These are phyloP conservation scores for Rubia peregrina DNA, from an alignment of 305 asterid species.

Conservation along the genomic window DNA sequence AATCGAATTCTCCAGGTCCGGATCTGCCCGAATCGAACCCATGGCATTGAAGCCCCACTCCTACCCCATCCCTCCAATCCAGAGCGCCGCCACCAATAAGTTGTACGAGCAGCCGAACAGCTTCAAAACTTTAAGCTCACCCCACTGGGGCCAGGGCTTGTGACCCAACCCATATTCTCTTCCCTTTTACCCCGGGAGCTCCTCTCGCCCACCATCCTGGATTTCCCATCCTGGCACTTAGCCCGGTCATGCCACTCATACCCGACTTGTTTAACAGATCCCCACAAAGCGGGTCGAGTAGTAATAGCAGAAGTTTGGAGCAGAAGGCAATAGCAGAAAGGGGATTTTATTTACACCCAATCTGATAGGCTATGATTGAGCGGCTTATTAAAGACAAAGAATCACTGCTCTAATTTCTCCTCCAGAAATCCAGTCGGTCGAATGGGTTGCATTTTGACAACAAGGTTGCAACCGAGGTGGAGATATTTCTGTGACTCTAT, in stretches of 20 bases:
- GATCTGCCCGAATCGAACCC: constrained; percentile 25
- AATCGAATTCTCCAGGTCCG: constrained; percentile 48
- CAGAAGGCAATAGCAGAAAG: too few species aligned
- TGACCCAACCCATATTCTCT: constrained; percentile 21
- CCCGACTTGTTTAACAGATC: constrained; percentile 35
- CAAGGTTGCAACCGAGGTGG: constrained; percentile 31
- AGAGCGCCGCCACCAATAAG: too few species aligned
- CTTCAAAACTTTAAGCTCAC: too few species aligned
- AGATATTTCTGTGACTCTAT: constrained; percentile 41
- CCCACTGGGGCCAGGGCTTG: constrained; percentile 10
- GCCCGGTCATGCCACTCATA: constrained; percentile 71
- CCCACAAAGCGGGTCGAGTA: constrained; percentile 7
- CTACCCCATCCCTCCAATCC: constrained; percentile 28
- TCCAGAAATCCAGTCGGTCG: constrained; percentile 14
- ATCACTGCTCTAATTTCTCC: constrained; percentile 38
- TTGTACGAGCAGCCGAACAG: too few species aligned
- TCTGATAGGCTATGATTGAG: constrained; percentile 3
- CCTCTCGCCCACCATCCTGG: constrained; percentile 79
- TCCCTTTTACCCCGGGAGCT: constrained; percentile 45
- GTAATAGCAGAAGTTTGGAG: too few species aligned
- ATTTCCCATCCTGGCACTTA: constrained; percentile 68
- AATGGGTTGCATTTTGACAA: constrained; percentile 25
- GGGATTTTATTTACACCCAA: not conserved
- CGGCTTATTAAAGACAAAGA: constrained; percentile 43
- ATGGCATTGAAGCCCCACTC: not conserved